Evolutionary conservation across 2,329 filamentous ascomycete species (phyloP).

Genomic region (Penicillium sp.): DNA sequence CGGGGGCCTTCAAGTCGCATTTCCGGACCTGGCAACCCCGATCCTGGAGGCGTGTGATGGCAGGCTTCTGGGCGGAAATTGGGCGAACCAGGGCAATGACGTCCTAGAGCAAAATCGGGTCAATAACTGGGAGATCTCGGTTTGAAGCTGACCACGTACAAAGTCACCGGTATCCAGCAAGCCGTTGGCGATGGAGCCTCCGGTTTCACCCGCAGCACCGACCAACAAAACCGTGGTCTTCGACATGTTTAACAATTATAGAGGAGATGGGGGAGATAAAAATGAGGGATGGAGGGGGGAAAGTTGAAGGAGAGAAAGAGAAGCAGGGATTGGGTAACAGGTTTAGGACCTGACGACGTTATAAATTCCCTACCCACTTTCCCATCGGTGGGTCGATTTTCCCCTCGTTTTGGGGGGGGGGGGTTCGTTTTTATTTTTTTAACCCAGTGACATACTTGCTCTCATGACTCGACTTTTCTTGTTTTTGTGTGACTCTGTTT

Average conservation of each 20-base stretch:
- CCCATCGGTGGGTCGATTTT: conserved; percentile 36
- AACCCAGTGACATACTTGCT: neutral
- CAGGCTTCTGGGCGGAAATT: conserved; percentile 50
- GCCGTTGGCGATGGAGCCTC: conserved; percentile 40
- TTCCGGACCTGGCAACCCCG: conserved; percentile 48
- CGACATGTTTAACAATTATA: conserved; percentile 29
- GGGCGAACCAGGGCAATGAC: conserved; percentile 52
- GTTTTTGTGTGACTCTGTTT: neutral
- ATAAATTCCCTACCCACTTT: conserved; percentile 40
- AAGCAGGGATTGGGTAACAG: conserved; percentile 16
- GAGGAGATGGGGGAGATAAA: neutral
- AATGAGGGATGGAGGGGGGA: conserved; percentile 3
- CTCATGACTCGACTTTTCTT: neutral
- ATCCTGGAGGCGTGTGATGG: conserved; percentile 41
- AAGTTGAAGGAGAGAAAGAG: conserved; percentile 10
- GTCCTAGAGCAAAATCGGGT: conserved; percentile 36
- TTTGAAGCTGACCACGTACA: conserved; percentile 14
- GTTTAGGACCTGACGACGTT: conserved; percentile 34
- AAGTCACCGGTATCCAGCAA: conserved; percentile 34
- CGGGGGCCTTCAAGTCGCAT: conserved; percentile 45
- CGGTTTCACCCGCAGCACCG: conserved; percentile 43
- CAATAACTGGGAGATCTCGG: neutral
- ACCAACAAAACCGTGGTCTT: conserved; percentile 40
- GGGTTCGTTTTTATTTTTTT: neutral
- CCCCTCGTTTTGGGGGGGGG: conserved; percentile 16